Base-by-base conservation (phyloP, 257 asterid genomes). In the Thymus quinquecostatus region DNA sequence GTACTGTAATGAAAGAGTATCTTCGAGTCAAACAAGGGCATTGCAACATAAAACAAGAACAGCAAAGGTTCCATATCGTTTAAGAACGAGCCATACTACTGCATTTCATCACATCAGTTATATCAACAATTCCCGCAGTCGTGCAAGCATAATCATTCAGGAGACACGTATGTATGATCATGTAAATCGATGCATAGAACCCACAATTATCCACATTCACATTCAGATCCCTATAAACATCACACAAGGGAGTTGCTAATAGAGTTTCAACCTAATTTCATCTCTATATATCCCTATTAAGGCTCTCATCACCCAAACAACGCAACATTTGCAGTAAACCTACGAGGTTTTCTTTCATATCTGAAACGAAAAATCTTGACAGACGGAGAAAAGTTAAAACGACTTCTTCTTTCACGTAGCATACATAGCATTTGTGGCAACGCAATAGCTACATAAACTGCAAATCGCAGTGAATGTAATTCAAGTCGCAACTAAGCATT, bases 1-100 rank as follows among this genome's bases (percentile, higher is more conserved):
- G 84, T 68, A 82, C 92, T 86, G 83, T 83, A 80, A 75, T n/a
- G 69, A 49, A 81, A 66, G 56, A 73, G 40, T 47, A 51, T 41
- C 51, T 29, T 40, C 59, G 69, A n/a, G 34, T 10, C 27, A 45
- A 12, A n/a, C 11, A 28, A 14, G 40, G 61, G 32, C 14, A 44
- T 3, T 4, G 57, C 32, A 36, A 62, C 36, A 44, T n/a, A 58
- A 32, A 1, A 63, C 47, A 38, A 48, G 64, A 66, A 10, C 9
- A 69, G 3, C 58, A 60, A 21, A 53, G 61, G 44, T 54, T 10
- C 50, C 4, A 36, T 48, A 5, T 33, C 53, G 55, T 43, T 11
- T 36, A 50, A 57, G 65, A 28, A 6, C 13, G 21, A 56, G 28
- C 21, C 7, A 21, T 21, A 21, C 36, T 50, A 57, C 44, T 34